Base-by-base conservation (phyloP, 768 basidiomycete species). In the Hericium rajendrae region DNA sequence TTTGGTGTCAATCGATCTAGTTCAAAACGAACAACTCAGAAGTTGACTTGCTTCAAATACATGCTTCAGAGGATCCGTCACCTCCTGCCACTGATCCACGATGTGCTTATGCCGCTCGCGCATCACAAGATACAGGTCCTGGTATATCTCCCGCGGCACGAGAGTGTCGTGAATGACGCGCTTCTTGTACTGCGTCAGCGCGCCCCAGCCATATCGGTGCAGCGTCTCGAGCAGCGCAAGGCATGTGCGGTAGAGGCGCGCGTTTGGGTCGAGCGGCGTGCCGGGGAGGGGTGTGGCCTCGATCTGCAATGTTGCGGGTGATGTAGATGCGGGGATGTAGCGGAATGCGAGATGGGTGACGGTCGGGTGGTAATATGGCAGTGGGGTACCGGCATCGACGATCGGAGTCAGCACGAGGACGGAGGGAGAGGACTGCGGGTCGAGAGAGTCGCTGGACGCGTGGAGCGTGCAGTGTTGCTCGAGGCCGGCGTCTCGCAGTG, bases 351-450 rank as follows among this genome's bases (percentile, higher is more conserved):
- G 74, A 58, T 88, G 86, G 2, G 69, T 72, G 9, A 95, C 90
- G 1, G 84, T 65, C 0, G 95, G 95, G 64, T 98, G 94, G 65
- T 95, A 97, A 66, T 91, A 97, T 0, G 95, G 95, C 2, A 97
- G 71, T 1, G 73, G 55, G 2, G 68, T 69, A 6, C 76, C 79
- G 28, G 61, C 56, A 4, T 68, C 62, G 51, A 79, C 51, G 53
- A 88, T 73, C 0, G 88, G 87, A 0, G 80, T 87, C 15, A 90
- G 67, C 43, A 87, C 71, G 20, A 90, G 73, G 2, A 69, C 65
- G 41, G 66, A 69, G 12, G 15, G 75, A 65, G 26, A 39, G 16
- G 46, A 18, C 10, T 46, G n/a, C 10, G 32, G 46, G 8, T 53
- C 43, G 15, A 66, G 58, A 39, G 58, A 61, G 12, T 62, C 54